phyloP scores from a whole-genome alignment of 2,329 filamentous ascomycete species.

The Leptographium radiaticola region DNA sequence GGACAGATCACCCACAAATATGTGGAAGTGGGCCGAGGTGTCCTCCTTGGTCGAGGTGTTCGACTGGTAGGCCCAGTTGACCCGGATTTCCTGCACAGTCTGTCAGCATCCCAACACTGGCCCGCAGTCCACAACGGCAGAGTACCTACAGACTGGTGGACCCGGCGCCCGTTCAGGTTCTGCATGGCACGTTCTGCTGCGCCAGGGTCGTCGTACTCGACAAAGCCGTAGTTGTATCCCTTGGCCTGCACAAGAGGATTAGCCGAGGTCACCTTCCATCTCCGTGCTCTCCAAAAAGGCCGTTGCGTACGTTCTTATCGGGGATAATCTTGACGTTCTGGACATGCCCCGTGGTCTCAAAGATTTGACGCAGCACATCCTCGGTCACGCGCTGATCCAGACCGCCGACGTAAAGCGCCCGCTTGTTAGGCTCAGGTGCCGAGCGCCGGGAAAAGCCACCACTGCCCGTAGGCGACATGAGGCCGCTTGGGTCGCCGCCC shows the following conservation, averaged over 20 bases:
- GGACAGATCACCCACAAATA: conserved; percentile 93
- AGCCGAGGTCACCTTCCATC: too few relatives aligned
- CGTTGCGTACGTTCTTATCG: conserved; percentile 87
- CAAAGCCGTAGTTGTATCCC: conserved; percentile 97
- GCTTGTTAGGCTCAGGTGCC: conserved; percentile 96
- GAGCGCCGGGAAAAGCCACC: conserved; percentile 76
- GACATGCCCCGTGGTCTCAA: conserved; percentile 96
- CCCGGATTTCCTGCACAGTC: conserved; percentile 70
- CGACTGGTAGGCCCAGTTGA: conserved; percentile 99
- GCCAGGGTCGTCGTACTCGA: conserved; percentile 96
- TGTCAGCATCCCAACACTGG: neutral
- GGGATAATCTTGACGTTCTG: conserved; percentile 99
- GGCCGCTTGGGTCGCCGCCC: conserved; percentile 47
- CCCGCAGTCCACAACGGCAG: conserved; percentile 17
- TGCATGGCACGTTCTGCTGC: conserved; percentile 95
- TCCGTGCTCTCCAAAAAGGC: neutral
- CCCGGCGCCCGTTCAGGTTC: conserved; percentile 86
- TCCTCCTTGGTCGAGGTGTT: conserved; percentile 93
- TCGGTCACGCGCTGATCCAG: conserved; percentile 91
- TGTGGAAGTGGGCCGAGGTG: conserved; percentile 96
- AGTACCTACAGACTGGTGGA: conserved; percentile 75
- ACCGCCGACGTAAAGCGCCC: conserved; percentile 89
- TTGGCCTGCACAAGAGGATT: conserved; percentile 50
- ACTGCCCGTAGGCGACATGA: conserved; percentile 77
- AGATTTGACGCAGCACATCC: conserved; percentile 92